Evolutionary conservation across 78 protist genomes (phyloP).

Genomic region (Chrysochromulina tobinii): DNA sequence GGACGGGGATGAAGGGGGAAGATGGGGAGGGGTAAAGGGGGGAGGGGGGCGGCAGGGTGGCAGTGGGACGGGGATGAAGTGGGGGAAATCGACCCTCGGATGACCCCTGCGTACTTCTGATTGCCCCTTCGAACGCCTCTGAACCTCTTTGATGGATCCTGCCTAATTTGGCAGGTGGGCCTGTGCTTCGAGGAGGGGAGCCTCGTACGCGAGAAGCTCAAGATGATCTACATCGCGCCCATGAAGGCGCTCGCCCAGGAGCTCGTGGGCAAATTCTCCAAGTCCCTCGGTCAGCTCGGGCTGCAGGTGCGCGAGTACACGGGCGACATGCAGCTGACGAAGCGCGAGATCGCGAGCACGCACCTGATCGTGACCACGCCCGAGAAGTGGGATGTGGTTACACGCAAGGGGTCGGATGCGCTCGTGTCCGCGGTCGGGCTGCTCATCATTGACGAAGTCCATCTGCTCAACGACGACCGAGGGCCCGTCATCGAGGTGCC

Average conservation of each 20-base stretch:
- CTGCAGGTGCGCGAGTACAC: slow-evolving; percentile 88
- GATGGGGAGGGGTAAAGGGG: too few relatives aligned
- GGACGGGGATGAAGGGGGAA: too few relatives aligned
- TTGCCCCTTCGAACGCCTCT: background rate
- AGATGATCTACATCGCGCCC: slow-evolving; percentile 98
- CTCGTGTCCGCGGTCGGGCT: slow-evolving; percentile 64
- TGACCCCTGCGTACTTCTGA: background rate
- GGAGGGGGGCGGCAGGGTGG: too few relatives aligned
- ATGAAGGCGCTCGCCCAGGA: slow-evolving; percentile 98
- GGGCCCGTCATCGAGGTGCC: slow-evolving; percentile 93
- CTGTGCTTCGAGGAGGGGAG: slow-evolving; percentile 30
- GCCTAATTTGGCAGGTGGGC: background rate
- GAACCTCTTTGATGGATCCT: background rate
- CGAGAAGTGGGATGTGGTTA: slow-evolving; percentile 99
- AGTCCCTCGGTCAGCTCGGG: slow-evolving; percentile 77
- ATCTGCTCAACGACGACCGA: slow-evolving; percentile 96
- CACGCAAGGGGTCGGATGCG: slow-evolving; percentile 92
- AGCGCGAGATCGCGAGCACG: slow-evolving; percentile 73
- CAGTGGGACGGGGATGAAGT: too few relatives aligned
- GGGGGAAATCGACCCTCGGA: background rate
- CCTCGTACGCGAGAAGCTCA: slow-evolving; percentile 76
- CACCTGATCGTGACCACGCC: slow-evolving; percentile 94
- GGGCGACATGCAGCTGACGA: slow-evolving; percentile 98
- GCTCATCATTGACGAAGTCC: slow-evolving; percentile 98
- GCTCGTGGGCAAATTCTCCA: slow-evolving; percentile 40